A percentile compares a stretch with the other conserved stretches of the same genome.
Conservation (phyloP, 169 alveolate species). For the Cryptosporidium muris region DNA sequence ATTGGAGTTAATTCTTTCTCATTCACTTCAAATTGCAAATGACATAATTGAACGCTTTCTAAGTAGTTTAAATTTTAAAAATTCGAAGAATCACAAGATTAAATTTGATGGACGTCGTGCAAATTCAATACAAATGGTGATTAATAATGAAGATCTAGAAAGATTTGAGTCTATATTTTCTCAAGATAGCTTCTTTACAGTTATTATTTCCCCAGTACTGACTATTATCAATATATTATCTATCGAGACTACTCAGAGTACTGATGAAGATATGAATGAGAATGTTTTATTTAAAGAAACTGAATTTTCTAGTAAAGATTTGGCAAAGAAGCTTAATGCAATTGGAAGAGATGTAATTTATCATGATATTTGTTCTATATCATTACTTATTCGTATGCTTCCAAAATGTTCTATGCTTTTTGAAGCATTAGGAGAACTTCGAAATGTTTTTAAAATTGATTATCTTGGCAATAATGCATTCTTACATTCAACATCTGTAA, state of each 20-base stretch:
- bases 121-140: neutral
- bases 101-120: neutral
- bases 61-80: neutral
- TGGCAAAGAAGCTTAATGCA: neutral
- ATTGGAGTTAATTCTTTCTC: conserved; percentile 6
- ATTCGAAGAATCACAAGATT: neutral
- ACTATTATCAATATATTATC: conserved; percentile 5
- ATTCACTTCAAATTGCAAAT: conserved; percentile 7
- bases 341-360: neutral
- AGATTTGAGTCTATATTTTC: conserved; percentile 16
- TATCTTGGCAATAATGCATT: neutral
- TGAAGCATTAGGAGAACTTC: neutral
- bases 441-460: neutral
- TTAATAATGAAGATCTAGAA: neutral
- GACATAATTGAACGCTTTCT: conserved; percentile 2
- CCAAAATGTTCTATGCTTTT: neutral
- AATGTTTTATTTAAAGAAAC: neutral
- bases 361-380: neutral
- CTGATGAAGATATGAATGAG: neutral
- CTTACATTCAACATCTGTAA: neutral
- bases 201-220: neutral
- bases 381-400: conserved; percentile 2
- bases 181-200: conserved; percentile 7
- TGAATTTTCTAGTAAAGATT: neutral
- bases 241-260: neutral